Base-by-base conservation (phyloP, 2,329 filamentous ascomycete species). In the Acrocalymma vagum region DNA sequence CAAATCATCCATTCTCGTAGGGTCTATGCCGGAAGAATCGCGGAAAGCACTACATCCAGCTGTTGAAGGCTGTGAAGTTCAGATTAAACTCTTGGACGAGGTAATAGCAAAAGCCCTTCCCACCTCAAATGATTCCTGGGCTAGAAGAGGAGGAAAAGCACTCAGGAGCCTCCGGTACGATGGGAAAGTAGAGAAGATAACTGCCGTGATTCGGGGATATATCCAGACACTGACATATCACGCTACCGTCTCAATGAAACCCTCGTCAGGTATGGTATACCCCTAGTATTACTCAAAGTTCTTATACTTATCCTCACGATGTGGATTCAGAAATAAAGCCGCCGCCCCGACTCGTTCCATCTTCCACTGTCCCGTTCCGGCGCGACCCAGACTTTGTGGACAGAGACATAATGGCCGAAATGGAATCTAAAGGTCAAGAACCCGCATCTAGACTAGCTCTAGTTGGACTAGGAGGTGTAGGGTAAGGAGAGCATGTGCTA, bases 381-480 rank as follows among this genome's bases (percentile, higher is more conserved):
- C 53, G 35, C 8, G 61, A 63, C 18, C 18, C 36, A 2, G 42
- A 63, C 22, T 65, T 64, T 29, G 34, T 65, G 9, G 45, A 55
- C 4, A 53, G 61, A 15, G 29, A 37, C 0, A 43, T 34, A 5
- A 29, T 60, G 5, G 15, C 6, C 6, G 39, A 20, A 13, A 22
- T 42, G 20, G 24, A 38, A 23, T 44, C 23, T 9, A 46, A 38
- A 24, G 37, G 45, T 27, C 13, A 22, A 3, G 13, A 15, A 20
- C 45, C 52, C 17, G 49, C 30, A 11, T 26, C 40, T 21, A 39
- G 55, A 9, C 30, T 29, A 27, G 60, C 57, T 9, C 53, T 62
- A 9, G 39, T 58, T 23, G 59, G 59, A n/a, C 39, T 55, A 17
- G 56, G 59, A 9, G 59, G 59, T 22, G 42, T 63, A 14, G 62